phyloP scores from a whole-genome alignment of 768 basidiomycete genomes.

The Serendipita sp. region DNA sequence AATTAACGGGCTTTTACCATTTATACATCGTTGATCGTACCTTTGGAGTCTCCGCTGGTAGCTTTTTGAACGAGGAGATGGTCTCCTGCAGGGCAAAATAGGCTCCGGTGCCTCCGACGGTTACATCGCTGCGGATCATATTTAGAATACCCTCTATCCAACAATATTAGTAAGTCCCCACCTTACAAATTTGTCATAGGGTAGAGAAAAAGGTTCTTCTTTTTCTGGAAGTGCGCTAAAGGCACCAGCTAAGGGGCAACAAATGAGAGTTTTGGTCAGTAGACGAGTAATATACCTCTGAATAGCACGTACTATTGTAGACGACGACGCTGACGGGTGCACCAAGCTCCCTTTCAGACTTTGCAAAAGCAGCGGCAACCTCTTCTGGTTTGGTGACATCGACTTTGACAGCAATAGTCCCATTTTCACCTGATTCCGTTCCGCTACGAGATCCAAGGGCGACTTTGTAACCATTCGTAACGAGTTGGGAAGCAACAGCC shows the following conservation, averaged over 20 bases:
- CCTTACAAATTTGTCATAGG: background rate
- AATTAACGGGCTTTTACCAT: background rate
- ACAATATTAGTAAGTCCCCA: background rate
- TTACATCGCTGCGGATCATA: background rate
- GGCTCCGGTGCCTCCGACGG: background rate
- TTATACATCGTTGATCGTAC: background rate
- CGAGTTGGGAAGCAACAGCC: background rate
- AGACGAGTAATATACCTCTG: background rate
- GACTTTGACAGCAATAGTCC: background rate
- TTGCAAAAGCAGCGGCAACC: background rate
- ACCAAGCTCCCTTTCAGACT: background rate
- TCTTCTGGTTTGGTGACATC: slow-evolving; percentile 4
- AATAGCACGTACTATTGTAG: background rate
- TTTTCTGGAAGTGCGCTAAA: background rate
- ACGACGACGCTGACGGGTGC: slow-evolving; percentile 2
- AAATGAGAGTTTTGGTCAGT: background rate
- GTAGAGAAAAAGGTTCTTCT: background rate
- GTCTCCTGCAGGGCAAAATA: slow-evolving; percentile 1
- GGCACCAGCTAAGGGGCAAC: background rate
- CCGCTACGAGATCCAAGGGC: background rate
- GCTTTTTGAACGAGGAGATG: background rate
- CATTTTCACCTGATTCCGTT: background rate
- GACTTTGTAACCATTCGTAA: background rate
- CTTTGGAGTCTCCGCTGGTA: background rate
- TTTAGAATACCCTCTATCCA: background rate